Percentiles rank a stretch among this genome's conserved stretches.
These are phyloP conservation scores for Teunomyces tritomae DNA, from an alignment of 805 yeast species.

Conservation along the genomic window DNA sequence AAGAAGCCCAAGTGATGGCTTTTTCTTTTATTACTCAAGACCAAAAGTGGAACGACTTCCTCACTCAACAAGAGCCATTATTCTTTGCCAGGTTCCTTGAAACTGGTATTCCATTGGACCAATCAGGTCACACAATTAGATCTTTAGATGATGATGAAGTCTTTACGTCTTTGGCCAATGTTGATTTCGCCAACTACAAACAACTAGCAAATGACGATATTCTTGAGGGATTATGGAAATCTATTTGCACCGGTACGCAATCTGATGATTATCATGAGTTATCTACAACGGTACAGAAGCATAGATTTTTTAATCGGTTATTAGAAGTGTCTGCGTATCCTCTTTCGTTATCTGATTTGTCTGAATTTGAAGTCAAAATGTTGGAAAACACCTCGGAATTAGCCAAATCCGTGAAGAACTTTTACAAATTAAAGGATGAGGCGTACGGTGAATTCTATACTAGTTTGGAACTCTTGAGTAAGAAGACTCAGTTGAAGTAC, in stretches of 20 bases:
- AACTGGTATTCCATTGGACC: conserved; percentile 9
- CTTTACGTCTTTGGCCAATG: conserved; percentile 20
- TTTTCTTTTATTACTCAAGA: conserved; percentile 3
- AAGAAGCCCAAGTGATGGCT: conserved; percentile 6
- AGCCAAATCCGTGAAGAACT: conserved; percentile 24
- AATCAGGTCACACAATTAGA: not conserved
- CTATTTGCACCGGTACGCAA: conserved; percentile 13
- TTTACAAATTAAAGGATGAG: conserved; percentile 45
- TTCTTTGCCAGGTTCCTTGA: conserved; percentile 13
- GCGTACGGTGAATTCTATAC: conserved; percentile 29
- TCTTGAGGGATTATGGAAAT: conserved; percentile 16
- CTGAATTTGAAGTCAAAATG: conserved; percentile 14
- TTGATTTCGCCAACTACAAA: conserved; percentile 12
- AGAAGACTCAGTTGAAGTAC: not conserved
- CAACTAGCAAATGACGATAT: conserved; percentile 8
- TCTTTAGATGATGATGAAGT: conserved; percentile 9
- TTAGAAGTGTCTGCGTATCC: conserved; percentile 10
- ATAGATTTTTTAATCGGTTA: conserved; percentile 26
- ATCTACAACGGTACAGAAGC: conserved; percentile 17
- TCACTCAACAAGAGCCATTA: not conserved
- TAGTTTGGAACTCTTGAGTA: conserved; percentile 7
- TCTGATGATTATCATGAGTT: conserved; percentile 21
- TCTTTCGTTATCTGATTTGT: conserved; percentile 11
- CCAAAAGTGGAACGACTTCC: not conserved
- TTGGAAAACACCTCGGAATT: conserved; percentile 19